These are phyloP conservation scores for Pythium aquatile DNA, from an alignment of 352 stramenopile species.

Conservation along the genomic window DNA sequence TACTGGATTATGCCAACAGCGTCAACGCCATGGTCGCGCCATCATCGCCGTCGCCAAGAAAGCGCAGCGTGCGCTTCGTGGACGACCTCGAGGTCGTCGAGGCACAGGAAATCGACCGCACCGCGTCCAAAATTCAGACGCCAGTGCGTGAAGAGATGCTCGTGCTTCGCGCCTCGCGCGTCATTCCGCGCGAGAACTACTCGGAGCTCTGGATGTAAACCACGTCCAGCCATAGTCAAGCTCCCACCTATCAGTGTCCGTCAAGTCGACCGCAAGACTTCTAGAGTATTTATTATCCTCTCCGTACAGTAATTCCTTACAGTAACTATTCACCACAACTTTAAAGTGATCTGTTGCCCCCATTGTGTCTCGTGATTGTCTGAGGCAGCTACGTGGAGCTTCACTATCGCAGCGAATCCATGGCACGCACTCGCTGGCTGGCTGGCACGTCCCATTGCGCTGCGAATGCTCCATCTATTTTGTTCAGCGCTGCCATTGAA, in stretches of 20 bases:
- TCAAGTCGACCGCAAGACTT: constrained; percentile 1
- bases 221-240: background rate
- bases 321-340: background rate
- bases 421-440: background rate
- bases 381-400: background rate
- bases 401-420: background rate
- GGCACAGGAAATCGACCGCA: constrained; percentile 69
- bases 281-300: constrained; percentile 16
- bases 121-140: constrained; percentile 39
- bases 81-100: constrained; percentile 49
- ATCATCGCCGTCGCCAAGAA: background rate
- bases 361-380: background rate
- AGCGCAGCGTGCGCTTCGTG: constrained; percentile 53
- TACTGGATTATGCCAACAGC: constrained; percentile 59
- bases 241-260: background rate
- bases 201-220: constrained; percentile 71
- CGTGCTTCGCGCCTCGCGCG: constrained; percentile 62
- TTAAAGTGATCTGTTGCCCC: background rate
- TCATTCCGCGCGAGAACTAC: constrained; percentile 70
- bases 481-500: background rate
- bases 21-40: constrained; percentile 10
- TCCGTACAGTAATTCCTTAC: constrained; percentile 23
- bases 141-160: constrained; percentile 77
- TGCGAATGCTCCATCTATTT: background rate
- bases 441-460: background rate